Evolutionary conservation across 768 basidiomycete genomes (phyloP).

Genomic region (Phaeolepiota aurea): DNA sequence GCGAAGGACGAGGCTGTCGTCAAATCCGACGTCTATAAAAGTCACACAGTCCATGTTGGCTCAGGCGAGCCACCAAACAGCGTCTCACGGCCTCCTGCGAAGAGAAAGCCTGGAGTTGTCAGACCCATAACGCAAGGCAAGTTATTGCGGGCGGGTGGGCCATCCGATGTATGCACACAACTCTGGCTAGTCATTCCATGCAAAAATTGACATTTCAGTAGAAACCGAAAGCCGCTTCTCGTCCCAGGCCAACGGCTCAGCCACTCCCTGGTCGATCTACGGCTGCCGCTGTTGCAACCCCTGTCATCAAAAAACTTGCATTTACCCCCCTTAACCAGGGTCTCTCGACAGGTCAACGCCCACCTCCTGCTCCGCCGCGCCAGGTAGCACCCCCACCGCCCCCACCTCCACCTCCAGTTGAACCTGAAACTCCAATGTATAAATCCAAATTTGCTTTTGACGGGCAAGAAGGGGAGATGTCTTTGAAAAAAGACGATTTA

Average conservation of each 20-base stretch:
- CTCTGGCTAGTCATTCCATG: not conserved
- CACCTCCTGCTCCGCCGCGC: slow-evolving; percentile 29
- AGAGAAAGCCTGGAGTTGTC: slow-evolving; percentile 79
- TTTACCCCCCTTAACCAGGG: slow-evolving; percentile 24
- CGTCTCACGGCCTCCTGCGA: slow-evolving; percentile 75
- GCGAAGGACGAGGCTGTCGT: slow-evolving; percentile 80
- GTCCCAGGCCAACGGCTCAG: slow-evolving; percentile 54
- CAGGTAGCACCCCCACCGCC: slow-evolving; percentile 37
- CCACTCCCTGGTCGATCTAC: slow-evolving; percentile 56
- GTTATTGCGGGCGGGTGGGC: slow-evolving; percentile 69
- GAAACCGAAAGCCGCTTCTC: slow-evolving; percentile 43
- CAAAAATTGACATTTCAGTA: slow-evolving; percentile 15
- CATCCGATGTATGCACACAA: slow-evolving; percentile 39
- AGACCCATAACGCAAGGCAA: slow-evolving; percentile 83
- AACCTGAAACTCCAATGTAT: slow-evolving; percentile 69
- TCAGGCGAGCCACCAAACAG: slow-evolving; percentile 84
- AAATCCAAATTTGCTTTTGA: slow-evolving; percentile 88
- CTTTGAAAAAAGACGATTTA: slow-evolving; percentile 81
- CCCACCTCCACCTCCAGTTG: slow-evolving; percentile 46
- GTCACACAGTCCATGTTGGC: slow-evolving; percentile 79
- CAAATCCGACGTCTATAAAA: slow-evolving; percentile 86
- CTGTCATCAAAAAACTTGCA: not conserved
- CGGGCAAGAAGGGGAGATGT: slow-evolving; percentile 90
- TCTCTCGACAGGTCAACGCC: slow-evolving; percentile 14
- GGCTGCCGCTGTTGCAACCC: slow-evolving; percentile 24